These are phyloP conservation scores for Aspergillus sojae DNA, from an alignment of 2,329 filamentous ascomycete genomes.

Conservation along the genomic window DNA sequence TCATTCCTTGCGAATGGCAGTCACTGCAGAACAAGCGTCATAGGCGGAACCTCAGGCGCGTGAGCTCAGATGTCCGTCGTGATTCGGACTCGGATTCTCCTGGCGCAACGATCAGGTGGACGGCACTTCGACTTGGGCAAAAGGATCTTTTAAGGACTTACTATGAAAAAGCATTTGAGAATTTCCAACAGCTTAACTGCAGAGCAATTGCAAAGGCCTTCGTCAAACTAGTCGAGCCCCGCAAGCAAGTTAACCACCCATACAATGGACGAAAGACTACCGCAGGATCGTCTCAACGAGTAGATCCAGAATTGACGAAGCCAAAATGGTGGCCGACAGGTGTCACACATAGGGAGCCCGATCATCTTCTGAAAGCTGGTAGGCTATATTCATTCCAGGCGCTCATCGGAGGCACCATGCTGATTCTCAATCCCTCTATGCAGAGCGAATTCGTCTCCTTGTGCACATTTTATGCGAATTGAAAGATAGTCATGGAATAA, in stretches of 20 bases:
- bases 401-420: background rate
- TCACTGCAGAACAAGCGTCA: conserved; percentile 30
- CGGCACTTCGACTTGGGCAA: conserved; percentile 33
- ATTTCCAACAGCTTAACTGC: conserved; percentile 47
- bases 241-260: conserved; percentile 48
- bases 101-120: conserved; percentile 24
- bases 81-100: conserved; percentile 24
- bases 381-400: conserved; percentile 16
- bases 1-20: conserved; percentile 38
- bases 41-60: conserved; percentile 25
- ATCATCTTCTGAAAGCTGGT: conserved; percentile 48
- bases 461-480: conserved; percentile 45
- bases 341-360: conserved; percentile 48
- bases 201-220: conserved; percentile 46
- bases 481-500: conserved; percentile 37
- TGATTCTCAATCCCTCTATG: background rate
- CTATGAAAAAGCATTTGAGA: conserved; percentile 42
- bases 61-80: conserved; percentile 16
- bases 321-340: conserved; percentile 44
- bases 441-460: conserved; percentile 44
- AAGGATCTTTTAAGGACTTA: conserved; percentile 32
- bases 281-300: conserved; percentile 25
- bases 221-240: conserved; percentile 47
- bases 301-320: conserved; percentile 44
- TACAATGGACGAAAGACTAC: conserved; percentile 44